Evolutionary conservation across 257 asterid species (phyloP).

Genomic region (Solanum stenotomum): DNA sequence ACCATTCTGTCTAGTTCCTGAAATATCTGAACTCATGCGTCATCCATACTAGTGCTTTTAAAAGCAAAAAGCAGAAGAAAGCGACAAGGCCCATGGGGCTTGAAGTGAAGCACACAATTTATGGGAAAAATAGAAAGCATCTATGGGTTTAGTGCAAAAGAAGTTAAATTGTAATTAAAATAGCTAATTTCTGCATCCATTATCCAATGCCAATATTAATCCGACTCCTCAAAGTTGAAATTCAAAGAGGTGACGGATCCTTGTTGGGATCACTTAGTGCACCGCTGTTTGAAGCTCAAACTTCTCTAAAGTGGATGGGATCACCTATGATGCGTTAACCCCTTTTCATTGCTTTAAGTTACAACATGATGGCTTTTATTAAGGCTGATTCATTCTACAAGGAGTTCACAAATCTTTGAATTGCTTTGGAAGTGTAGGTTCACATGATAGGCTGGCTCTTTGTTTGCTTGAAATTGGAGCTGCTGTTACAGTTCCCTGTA

Average conservation of each 20-base stretch:
- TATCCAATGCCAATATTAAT: neutral
- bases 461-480: neutral
- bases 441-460: neutral
- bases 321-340: neutral
- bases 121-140: neutral
- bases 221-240: neutral
- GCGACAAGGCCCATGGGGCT: neutral
- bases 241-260: neutral
- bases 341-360: neutral
- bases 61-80: neutral
- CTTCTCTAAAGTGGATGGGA: neutral
- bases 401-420: neutral
- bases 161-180: neutral
- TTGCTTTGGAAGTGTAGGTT: neutral
- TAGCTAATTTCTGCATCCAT: neutral
- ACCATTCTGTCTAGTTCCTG: neutral
- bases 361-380: neutral
- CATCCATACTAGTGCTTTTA: neutral
- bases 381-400: neutral
- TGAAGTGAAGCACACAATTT: neutral
- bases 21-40: neutral
- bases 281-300: neutral
- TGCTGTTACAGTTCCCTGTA: neutral
- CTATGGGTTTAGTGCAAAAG: neutral
- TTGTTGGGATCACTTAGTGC: neutral